Conservation (phyloP, 2,329 filamentous ascomycete genomes). For the Xylaria hypoxylon region DNA sequence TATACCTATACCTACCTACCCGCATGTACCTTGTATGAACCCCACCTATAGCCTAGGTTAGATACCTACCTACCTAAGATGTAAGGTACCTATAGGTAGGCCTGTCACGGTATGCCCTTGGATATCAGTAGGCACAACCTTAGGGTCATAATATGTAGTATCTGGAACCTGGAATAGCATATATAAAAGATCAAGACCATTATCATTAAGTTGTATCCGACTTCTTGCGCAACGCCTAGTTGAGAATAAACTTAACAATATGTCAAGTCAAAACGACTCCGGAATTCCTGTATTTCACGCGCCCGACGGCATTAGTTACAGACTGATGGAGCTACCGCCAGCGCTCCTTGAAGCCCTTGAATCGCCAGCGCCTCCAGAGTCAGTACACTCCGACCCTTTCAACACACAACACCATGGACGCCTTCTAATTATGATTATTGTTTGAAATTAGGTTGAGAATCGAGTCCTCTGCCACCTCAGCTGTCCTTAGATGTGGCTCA, state of each 20-base stretch:
- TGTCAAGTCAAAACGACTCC: constrained; percentile 61
- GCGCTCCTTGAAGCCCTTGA: constrained; percentile 68
- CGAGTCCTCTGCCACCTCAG: constrained; percentile 62
- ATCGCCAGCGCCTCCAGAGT: constrained; percentile 65
- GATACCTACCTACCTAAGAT: no score
- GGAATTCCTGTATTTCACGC: constrained; percentile 64
- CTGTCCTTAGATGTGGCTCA: constrained; percentile 63
- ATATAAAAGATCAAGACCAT: background rate
- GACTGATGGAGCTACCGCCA: constrained; percentile 71
- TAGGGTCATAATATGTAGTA: no score
- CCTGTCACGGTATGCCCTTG: no score
- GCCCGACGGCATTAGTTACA: constrained; percentile 64
- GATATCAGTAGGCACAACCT: no score
- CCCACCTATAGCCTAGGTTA: no score
- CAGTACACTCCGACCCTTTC: constrained; percentile 43
- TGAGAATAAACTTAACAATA: constrained; percentile 20
- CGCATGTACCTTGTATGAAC: no score
- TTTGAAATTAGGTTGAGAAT: constrained; percentile 58
- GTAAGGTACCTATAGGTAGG: no score
- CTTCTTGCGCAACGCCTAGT: background rate
- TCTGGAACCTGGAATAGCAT: background rate
- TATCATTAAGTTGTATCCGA: background rate
- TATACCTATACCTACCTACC: no score
- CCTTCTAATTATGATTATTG: constrained; percentile 5
- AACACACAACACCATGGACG: background rate